phyloP scores from a whole-genome alignment of 108 stramenopile genomes.

The Aureococcus anophagefferens region DNA sequence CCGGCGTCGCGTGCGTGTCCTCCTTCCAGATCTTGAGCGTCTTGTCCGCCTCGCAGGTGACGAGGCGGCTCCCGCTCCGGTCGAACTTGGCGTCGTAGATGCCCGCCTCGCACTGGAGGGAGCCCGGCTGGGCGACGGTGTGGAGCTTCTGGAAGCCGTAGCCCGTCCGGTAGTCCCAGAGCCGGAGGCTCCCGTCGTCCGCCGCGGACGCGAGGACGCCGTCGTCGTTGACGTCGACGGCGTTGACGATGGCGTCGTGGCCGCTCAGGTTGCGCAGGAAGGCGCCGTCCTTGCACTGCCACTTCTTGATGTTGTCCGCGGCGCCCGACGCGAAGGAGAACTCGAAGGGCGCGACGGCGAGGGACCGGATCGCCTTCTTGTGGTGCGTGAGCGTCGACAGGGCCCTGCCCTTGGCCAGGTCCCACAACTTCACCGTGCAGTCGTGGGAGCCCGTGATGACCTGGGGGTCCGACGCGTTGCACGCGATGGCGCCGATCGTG shows the following conservation, averaged over 20 bases:
- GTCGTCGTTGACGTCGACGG: slow-evolving; percentile 88
- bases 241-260: slow-evolving; percentile 87
- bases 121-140: slow-evolving; percentile 91
- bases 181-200: slow-evolving; percentile 87
- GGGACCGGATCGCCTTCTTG: slow-evolving; percentile 60
- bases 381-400: slow-evolving; percentile 97
- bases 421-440: slow-evolving; percentile 93
- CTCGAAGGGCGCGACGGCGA: slow-evolving; percentile 53
- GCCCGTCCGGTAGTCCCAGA: slow-evolving; percentile 97
- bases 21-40: slow-evolving; percentile 98
- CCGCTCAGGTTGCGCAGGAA: slow-evolving; percentile 82
- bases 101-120: slow-evolving; percentile 92
- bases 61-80: slow-evolving; percentile 85
- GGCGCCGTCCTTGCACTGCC: slow-evolving; percentile 82
- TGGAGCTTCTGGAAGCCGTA: slow-evolving; percentile 77
- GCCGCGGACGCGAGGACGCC: slow-evolving; percentile 89
- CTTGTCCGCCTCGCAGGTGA: slow-evolving; percentile 98
- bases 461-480: slow-evolving; percentile 88
- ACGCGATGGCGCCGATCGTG: slow-evolving; percentile 77
- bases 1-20: slow-evolving; percentile 75
- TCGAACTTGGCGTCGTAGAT: slow-evolving; percentile 87
- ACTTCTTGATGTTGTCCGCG: slow-evolving; percentile 89
- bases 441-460: slow-evolving; percentile 82
- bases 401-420: slow-evolving; percentile 90
- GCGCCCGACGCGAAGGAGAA: slow-evolving; percentile 90